Evolutionary conservation across 345 rosid species (phyloP), one percentile per base, ranked within the genome.

Genomic region (Cardamine occulta): DNA sequence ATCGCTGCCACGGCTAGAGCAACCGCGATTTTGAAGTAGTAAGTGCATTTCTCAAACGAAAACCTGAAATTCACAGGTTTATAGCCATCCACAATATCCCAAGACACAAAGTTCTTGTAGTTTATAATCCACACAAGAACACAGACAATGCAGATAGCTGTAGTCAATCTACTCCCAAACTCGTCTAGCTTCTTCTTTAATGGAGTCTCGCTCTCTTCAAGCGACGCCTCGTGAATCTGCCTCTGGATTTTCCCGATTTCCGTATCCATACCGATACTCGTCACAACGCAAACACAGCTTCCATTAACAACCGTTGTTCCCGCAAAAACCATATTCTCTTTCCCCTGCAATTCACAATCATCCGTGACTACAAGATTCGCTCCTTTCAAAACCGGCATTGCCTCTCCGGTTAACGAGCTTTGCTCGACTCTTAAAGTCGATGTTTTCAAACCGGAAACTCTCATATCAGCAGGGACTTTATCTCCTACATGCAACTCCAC

Each of bases 1-100:
- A 93, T 93, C 12, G 98, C 98, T 12, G 97, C 98, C 34, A 93
- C 97, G 15, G 98, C 97, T 19, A 93, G 88, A 39, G 98, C 96
- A 70, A 91, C 94, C 1, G 98, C 97, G 71, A 93, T 93, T 80
- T 93, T 90, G 84, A 93, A 91, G 82, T 93, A 89, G 74, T 91
- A 93, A 24, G 97, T 93, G 70, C 98, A 91, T 74, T 89, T 93
- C 84, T 87, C 88, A 37, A 93, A 91, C 3, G 97, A 93, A 57
- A 93, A 93, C 48, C 53, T 78, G 24, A 91, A 12, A 68, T 93
- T 89, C 47, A 73, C 78, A 26, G 95, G 98, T 84, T 92, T 85
- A 17, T 72, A 78, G 39, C 96, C 91, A 48, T 93, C 86, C 42
- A 80, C 83, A 55, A 85, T 66, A 28, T 93, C 90, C 91, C 91